Base-by-base conservation (phyloP, 371 early-diverging fungal species). In the Zopfochytrium polystomum region DNA sequence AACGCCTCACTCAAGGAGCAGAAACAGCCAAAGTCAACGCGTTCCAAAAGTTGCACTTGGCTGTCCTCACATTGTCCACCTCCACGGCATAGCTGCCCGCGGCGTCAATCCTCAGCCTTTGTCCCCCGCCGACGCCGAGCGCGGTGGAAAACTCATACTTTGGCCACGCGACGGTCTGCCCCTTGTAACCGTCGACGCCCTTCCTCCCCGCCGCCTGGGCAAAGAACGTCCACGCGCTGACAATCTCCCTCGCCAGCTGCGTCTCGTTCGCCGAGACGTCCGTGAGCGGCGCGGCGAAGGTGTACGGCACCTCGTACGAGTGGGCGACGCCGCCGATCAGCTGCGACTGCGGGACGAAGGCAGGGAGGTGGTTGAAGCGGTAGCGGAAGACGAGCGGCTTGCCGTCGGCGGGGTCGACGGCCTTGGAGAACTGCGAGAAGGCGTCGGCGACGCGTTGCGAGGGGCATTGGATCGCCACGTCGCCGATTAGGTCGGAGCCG, bases 351-450 rank as follows among this genome's bases (percentile, higher is more conserved):
- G n/a, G n/a, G n/a, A n/a, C n/a, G n/a, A n/a, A n/a, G 23, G 7
- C 7, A 7, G 27, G 48, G 13, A 48, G 48, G 48, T 48, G 48
- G 48, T 48, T 48, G 48, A 48, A 48, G 27, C 23, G 48, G 48
- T 48, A 48, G 13, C 23, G 9, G 48, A 11, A 48, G 13, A 48
- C 27, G 11, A 11, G 7, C 11, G 38, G 38, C 11, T 11, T 7
- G 38, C 38, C 18, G 38, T 38, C 38, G 38, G 38, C 22, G 48
- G 48, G 22, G 48, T 48, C 27, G 48, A 22, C 27, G 48, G 27
- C 48, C 7, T 9, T 48, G 18, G 13, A 11, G 48, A 48, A 23
- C 23, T 26, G 48, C 38, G 48, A 18, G 48, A 11, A 48, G 27
- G 23, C 7, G 48, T 48, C 48, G 48, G 48, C 18, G 7, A 22